phyloP scores from a whole-genome alignment of 2,329 filamentous ascomycete genomes.

The Phaeophleospora eucalypticola region DNA sequence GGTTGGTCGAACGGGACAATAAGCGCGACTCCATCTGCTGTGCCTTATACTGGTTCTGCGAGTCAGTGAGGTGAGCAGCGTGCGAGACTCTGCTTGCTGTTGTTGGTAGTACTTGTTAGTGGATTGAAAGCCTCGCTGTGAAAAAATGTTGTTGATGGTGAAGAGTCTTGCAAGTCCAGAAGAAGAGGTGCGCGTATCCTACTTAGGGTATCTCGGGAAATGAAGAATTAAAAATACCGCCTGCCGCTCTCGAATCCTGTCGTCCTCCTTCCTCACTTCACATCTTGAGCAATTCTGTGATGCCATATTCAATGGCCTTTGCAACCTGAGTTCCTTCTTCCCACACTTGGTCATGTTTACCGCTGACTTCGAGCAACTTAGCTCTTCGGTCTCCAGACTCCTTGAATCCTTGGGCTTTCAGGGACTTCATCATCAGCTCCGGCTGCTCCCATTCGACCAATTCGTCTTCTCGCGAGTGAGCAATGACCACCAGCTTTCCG shows the following conservation, averaged over 20 bases:
- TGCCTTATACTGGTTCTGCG: slow-evolving; percentile 1
- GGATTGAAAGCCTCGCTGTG: too few relatives aligned
- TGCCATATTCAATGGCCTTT: slow-evolving; percentile 31
- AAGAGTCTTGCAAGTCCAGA: too few relatives aligned
- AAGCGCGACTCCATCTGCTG: slow-evolving; percentile 5
- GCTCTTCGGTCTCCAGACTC: slow-evolving; percentile 28
- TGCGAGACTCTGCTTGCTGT: neutral
- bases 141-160: too few relatives aligned
- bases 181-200: neutral
- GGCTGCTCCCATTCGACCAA: slow-evolving; percentile 55
- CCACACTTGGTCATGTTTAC: slow-evolving; percentile 63
- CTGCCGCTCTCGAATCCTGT: neutral
- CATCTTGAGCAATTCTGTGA: slow-evolving; percentile 19
- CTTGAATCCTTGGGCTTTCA: slow-evolving; percentile 43
- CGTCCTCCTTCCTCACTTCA: neutral
- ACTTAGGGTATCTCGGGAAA: neutral
- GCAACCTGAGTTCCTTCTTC: slow-evolving; percentile 56
- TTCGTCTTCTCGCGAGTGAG: slow-evolving; percentile 46
- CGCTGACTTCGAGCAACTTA: slow-evolving; percentile 48
- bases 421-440: slow-evolving; percentile 50
- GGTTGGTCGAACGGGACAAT: slow-evolving; percentile 16
- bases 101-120: too few relatives aligned
- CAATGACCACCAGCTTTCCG: slow-evolving; percentile 40
- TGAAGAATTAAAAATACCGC: neutral
- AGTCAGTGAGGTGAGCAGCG: neutral